Evolutionary conservation across 495 filamentous ascomycete genomes (phyloP).

Genomic region (Evansstolkia leycettana): DNA sequence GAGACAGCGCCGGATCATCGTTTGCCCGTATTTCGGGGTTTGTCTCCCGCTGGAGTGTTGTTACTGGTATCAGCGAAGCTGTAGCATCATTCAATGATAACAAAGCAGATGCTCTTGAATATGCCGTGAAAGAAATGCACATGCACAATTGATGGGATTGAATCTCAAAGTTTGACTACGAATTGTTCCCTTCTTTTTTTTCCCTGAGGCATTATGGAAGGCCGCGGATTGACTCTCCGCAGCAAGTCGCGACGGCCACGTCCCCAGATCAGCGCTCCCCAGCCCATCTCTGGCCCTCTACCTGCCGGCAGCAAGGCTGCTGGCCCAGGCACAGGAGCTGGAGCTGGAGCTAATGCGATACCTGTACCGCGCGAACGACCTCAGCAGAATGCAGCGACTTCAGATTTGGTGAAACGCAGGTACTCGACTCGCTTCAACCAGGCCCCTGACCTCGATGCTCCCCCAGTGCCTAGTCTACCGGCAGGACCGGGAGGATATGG

Average conservation of each 20-base stretch:
- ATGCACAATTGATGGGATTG: too few relatives aligned
- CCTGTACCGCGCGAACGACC: constrained; percentile 11
- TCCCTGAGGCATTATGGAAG: constrained; percentile 19
- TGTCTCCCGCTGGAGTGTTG: constrained; percentile 20
- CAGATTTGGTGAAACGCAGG: constrained; percentile 85
- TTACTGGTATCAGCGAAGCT: too few relatives aligned
- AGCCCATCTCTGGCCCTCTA: constrained; percentile 61
- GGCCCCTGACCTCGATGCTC: constrained; percentile 55
- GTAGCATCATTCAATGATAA: too few relatives aligned
- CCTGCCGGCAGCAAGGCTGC: constrained; percentile 21
- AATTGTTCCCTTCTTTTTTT: too few relatives aligned
- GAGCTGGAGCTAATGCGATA: neutral
- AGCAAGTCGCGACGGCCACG: constrained; percentile 66
- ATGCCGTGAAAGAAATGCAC: too few relatives aligned
- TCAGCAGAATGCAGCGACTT: constrained; percentile 44
- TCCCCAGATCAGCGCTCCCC: constrained; percentile 71
- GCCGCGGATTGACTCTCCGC: constrained; percentile 75
- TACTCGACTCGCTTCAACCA: constrained; percentile 88
- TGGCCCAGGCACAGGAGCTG: neutral
- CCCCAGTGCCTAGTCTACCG: constrained; percentile 53
- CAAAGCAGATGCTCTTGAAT: too few relatives aligned
- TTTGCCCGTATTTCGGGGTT: constrained; percentile 28
- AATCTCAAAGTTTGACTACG: too few relatives aligned
- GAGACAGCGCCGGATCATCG: constrained; percentile 24
- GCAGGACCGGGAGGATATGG: constrained; percentile 38